Evolutionary conservation across 2,329 filamentous ascomycete species (phyloP).

Genomic region (Alternaria brassicicola): DNA sequence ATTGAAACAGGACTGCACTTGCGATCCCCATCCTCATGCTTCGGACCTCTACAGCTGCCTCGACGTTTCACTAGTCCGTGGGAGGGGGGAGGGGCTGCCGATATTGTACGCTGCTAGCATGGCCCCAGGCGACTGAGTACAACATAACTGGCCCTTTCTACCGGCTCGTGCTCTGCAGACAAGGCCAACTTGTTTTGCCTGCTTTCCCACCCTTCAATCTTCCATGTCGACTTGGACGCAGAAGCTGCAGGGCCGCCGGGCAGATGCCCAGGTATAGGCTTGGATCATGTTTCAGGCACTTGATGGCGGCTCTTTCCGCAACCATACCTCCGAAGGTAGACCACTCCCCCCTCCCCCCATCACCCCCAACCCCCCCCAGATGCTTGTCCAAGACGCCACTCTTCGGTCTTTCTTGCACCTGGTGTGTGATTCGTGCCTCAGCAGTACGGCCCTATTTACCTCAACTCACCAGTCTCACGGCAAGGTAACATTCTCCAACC

Average conservation of each 20-base stretch:
- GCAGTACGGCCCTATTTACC: not conserved
- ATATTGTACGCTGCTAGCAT: constrained; percentile 6
- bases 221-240: not conserved
- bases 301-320: constrained; percentile 18
- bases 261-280: not conserved
- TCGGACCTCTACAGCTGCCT: constrained; percentile 5
- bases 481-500: not conserved
- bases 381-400: constrained; percentile 1
- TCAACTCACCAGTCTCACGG: not conserved
- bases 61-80: constrained; percentile 11
- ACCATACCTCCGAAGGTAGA: constrained; percentile 16
- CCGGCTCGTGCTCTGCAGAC: constrained; percentile 13
- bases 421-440: not conserved
- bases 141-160: constrained; percentile 6
- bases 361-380: constrained; percentile 3
- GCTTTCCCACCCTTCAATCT: not conserved
- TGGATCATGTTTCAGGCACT: constrained; percentile 9
- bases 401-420: not conserved
- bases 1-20: not conserved
- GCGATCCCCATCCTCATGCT: not conserved
- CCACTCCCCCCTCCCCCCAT: no score
- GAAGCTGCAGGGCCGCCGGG: not conserved
- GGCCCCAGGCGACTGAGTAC: constrained; percentile 7
- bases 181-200: not conserved
- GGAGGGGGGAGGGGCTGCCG: not conserved